phyloP scores from a whole-genome alignment of 1,139 yeast species.

The Scheffersomyces stambukii region DNA sequence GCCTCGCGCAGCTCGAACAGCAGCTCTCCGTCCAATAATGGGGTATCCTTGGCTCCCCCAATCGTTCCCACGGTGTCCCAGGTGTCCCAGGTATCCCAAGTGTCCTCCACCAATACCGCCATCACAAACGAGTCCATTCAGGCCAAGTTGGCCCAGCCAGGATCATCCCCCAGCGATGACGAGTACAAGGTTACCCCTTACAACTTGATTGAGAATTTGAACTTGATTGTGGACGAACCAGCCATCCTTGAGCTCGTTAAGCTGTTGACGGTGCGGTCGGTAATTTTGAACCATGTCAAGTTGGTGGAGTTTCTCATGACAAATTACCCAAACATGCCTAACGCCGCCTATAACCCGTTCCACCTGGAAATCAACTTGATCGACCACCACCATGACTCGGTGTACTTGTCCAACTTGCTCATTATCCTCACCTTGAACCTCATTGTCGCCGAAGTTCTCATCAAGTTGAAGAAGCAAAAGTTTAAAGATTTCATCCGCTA shows the following conservation, averaged over 20 bases:
- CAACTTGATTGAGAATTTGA: conserved; percentile 19
- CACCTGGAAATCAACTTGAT: conserved; percentile 19
- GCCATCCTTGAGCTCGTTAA: conserved; percentile 18
- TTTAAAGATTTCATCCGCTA: conserved; percentile 17
- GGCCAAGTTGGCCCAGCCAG: too few species aligned
- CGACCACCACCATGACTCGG: conserved; percentile 27
- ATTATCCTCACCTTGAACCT: conserved; percentile 27
- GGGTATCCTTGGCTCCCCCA: neutral
- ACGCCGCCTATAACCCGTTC: conserved; percentile 5
- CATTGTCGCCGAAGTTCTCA: conserved; percentile 28
- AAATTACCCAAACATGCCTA: conserved; percentile 15
- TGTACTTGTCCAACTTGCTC: conserved; percentile 25
- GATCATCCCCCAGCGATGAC: conserved; percentile 4
- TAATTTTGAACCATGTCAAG: conserved; percentile 20
- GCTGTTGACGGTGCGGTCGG: conserved; percentile 28
- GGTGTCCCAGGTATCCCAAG: too few species aligned
- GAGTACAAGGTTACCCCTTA: conserved; percentile 15
- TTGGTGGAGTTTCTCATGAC: conserved; percentile 22
- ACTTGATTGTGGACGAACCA: conserved; percentile 20
- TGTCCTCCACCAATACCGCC: too few species aligned
- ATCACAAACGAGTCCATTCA: conserved; percentile 14
- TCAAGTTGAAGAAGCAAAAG: conserved; percentile 25
- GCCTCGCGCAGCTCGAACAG: neutral
- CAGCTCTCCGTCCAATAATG: too few species aligned
- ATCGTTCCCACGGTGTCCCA: conserved; percentile 1